Conservation (phyloP, 129 eudicot species). For the Escallonia rubra region DNA sequence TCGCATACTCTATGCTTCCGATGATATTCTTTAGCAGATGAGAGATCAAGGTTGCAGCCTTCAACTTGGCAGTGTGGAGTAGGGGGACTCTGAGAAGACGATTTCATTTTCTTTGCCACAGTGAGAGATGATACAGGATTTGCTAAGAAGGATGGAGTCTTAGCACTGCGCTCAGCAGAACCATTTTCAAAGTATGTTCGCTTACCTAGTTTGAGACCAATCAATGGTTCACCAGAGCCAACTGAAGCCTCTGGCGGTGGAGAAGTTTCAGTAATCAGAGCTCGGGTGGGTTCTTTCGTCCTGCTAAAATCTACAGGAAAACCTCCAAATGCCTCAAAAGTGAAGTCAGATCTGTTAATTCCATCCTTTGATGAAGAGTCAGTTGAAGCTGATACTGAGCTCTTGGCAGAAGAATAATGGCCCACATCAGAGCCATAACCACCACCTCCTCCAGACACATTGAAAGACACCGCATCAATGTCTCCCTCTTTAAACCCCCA, state of each 20-base stretch:
- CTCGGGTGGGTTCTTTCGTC: conserved; percentile 29
- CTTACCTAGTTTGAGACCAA: conserved; percentile 77
- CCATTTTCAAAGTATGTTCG: conserved; percentile 70
- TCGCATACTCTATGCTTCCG: conserved; percentile 90
- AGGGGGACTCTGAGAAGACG: conserved; percentile 33
- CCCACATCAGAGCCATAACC: conserved; percentile 52
- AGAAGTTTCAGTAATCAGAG: conserved; percentile 38
- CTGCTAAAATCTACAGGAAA: conserved; percentile 27
- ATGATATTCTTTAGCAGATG: conserved; percentile 84
- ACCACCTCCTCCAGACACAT: conserved; percentile 45
- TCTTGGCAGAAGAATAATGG: conserved; percentile 53
- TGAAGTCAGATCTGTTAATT: conserved; percentile 33
- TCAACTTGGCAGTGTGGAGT: conserved; percentile 70
- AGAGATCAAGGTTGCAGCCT: conserved; percentile 87
- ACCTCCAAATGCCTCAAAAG: conserved; percentile 34
- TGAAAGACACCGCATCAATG: conserved; percentile 51
- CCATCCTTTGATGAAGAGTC: conserved; percentile 55
- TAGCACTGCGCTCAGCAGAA: conserved; percentile 29
- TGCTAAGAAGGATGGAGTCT: conserved; percentile 26
- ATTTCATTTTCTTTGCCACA: conserved; percentile 51
- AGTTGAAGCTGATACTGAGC: conserved; percentile 83
- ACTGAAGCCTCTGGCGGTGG: conserved; percentile 55
- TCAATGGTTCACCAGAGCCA: conserved; percentile 61
- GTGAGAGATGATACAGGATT: conserved; percentile 37
- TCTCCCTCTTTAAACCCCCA: conserved; percentile 60